Base-by-base conservation (phyloP, 805 yeast genomes). In the Ogataea pignaliae region DNA sequence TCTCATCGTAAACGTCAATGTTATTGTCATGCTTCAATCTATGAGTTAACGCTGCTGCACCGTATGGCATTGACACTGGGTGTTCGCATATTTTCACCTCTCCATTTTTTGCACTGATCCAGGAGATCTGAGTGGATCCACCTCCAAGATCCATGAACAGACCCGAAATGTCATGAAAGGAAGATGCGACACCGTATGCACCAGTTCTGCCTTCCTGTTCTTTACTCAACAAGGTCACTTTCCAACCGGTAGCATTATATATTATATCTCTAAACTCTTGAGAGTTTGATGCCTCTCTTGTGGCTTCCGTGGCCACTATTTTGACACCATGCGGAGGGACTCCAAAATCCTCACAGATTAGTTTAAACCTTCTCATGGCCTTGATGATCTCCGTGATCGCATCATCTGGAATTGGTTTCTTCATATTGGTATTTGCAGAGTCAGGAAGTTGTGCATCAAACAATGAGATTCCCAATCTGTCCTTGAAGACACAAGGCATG, bases 401-500 rank as follows among this genome's bases (percentile, higher is more conserved):
- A 35, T 75, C 77, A 3, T 69, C 65, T 0, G 83, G 83, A 35
- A 79, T 79, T 0, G 85, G 84, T 12, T 68, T 69, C 49, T 72
- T 75, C 12, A 43, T 35, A 32, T 44, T 56, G 18, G 54, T 46
- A 40, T 48, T 53, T 7, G 59, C 57, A 28, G 59, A 55, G 28
- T 62, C 73, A 45, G 46, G 70, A 56, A 59, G 70, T 53, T 81
- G 85, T 0, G 76, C 80, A 47, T 82, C 88, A 56, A 78, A 82
- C 15, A 85, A 61, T 0, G 89, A 80, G 11, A 85, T 79, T 2
- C 86, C 85, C 3, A 84, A 72, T 38, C 89, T 65, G 52, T 85
- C 91, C 50, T 84, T 86, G 64, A 79, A 85, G 10, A 84, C 80
- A 57, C 88, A 81, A 1, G 93, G 91, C 76, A 85, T 77, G 4